Conservation (phyloP, 2,329 filamentous ascomycete species). For the Ascochyta lentis region DNA sequence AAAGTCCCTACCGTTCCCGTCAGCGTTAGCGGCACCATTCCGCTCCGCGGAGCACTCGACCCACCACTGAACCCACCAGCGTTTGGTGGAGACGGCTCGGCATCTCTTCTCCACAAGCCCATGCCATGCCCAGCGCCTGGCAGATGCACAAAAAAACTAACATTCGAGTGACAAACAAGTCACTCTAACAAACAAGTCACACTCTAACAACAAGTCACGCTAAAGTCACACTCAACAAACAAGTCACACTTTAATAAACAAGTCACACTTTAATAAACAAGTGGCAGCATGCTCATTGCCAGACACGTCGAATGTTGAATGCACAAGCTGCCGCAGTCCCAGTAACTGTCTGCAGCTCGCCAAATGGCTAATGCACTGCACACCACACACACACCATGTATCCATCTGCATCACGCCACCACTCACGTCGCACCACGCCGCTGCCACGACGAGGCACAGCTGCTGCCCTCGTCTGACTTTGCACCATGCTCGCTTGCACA, state of each 20-base stretch:
- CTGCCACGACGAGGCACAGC: slow-evolving; percentile 13
- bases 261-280: too few species aligned
- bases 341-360: slow-evolving; percentile 12
- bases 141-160: neutral
- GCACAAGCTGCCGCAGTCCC: neutral
- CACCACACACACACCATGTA: slow-evolving; percentile 1
- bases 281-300: too few species aligned
- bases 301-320: neutral
- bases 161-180: too few species aligned
- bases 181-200: too few species aligned
- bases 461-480: neutral
- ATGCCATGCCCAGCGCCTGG: neutral
- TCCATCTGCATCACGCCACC: slow-evolving; percentile 16
- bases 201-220: too few species aligned
- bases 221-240: too few species aligned
- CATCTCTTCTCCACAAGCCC: neutral
- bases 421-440: slow-evolving; percentile 12
- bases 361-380: slow-evolving; percentile 18
- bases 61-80: neutral
- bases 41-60: slow-evolving; percentile 13
- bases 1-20: slow-evolving; percentile 16
- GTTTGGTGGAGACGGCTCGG: slow-evolving; percentile 11
- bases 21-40: slow-evolving; percentile 17
- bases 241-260: too few species aligned
- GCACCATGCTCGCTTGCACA: slow-evolving; percentile 4